Percentiles rank a stretch among this genome's conserved stretches.
Evolutionary conservation across 192 early-diverging fungal genomes (phyloP).

Genomic region (Coemansia sp.): DNA sequence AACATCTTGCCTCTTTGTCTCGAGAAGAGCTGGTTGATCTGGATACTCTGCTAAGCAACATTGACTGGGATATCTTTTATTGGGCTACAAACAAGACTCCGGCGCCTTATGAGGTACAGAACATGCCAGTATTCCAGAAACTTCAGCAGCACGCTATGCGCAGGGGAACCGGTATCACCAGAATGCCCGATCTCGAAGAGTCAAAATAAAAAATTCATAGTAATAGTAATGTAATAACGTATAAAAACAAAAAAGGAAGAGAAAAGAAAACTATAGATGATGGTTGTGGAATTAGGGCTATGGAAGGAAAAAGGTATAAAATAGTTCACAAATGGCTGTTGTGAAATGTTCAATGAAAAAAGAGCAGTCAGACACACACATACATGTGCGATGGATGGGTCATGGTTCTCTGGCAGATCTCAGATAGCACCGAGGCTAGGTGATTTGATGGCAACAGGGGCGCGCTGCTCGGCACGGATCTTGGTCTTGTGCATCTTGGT

Average conservation of each 20-base stretch:
- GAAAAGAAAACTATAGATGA: not conserved
- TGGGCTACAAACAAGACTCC: conserved; percentile 75
- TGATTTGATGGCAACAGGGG: conserved; percentile 34
- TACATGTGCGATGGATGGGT: no score
- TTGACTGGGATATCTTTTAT: conserved; percentile 98
- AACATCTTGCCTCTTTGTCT: conserved; percentile 58
- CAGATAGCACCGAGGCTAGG: conserved; percentile 40
- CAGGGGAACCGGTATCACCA: conserved; percentile 67
- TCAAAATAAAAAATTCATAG: not conserved
- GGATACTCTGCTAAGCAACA: conserved; percentile 79
- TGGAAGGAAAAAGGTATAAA: no score
- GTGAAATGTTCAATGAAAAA: no score
- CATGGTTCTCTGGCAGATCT: not conserved
- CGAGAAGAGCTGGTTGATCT: conserved; percentile 68
- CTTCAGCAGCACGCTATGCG: conserved; percentile 79
- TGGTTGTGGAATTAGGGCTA: no score
- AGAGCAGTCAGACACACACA: no score
- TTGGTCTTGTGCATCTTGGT: conserved; percentile 44
- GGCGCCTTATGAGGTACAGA: conserved; percentile 57
- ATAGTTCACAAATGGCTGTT: not conserved
- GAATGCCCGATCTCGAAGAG: conserved; percentile 78
- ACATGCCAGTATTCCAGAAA: conserved; percentile 59
- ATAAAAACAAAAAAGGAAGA: not conserved
- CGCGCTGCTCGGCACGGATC: conserved; percentile 56
- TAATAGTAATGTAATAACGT: not conserved